Percentiles rank a stretch among this genome's conserved stretches.
Evolutionary conservation across 768 basidiomycete genomes (phyloP).

Genomic region (Chlorophyllum brunneum): DNA sequence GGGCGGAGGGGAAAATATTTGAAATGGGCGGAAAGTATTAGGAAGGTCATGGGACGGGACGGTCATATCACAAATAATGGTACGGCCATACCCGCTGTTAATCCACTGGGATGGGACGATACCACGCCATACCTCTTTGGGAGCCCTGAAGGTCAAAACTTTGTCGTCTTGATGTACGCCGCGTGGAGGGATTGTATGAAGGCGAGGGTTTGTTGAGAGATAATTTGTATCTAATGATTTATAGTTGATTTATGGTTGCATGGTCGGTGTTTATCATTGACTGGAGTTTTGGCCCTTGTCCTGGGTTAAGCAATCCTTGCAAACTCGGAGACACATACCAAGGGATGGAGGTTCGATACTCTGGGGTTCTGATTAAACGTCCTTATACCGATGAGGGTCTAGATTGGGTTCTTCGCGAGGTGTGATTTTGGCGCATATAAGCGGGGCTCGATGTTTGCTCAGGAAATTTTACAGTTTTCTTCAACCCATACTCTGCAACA

Average conservation of each 20-base stretch:
- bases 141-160: slow-evolving; percentile 39
- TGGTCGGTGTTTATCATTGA: neutral
- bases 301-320: too few relatives aligned
- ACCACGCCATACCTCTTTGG: slow-evolving; percentile 29
- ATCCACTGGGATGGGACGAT: slow-evolving; percentile 36
- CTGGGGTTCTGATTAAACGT: too few relatives aligned
- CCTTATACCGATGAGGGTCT: too few relatives aligned
- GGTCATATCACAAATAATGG: slow-evolving; percentile 29
- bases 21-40: slow-evolving; percentile 33
- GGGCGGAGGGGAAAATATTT: slow-evolving; percentile 21
- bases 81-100: slow-evolving; percentile 32
- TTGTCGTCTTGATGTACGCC: slow-evolving; percentile 36
- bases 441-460: too few relatives aligned
- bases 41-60: slow-evolving; percentile 15
- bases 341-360: too few relatives aligned
- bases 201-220: slow-evolving; percentile 18
- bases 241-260: neutral
- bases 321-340: too few relatives aligned
- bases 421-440: too few relatives aligned
- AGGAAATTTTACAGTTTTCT: too few relatives aligned
- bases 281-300: too few relatives aligned
- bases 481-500: too few relatives aligned
- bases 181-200: slow-evolving; percentile 39
- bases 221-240: neutral
- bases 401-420: too few relatives aligned